phyloP scores from a whole-genome alignment of 129 eudicot species.

The Smallanthus sonchifolius region DNA sequence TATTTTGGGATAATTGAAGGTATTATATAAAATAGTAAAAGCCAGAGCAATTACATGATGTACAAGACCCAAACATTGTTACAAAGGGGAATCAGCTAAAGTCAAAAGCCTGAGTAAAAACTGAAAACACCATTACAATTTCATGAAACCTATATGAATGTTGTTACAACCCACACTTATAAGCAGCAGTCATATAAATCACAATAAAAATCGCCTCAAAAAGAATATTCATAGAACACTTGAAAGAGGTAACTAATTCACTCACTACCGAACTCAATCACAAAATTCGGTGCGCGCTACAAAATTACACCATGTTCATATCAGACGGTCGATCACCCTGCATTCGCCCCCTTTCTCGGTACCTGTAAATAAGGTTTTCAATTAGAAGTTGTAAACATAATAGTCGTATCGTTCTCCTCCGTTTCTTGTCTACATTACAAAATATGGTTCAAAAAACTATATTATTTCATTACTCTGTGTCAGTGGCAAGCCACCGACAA shows the following conservation, averaged over 20 bases:
- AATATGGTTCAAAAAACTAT: background rate
- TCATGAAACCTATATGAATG: background rate
- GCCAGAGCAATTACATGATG: background rate
- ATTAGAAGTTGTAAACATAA: background rate
- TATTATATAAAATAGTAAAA: background rate
- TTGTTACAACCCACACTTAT: background rate
- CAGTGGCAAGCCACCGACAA: too few relatives aligned
- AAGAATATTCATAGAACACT: background rate
- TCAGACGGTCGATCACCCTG: constrained; percentile 3
- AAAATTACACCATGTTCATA: constrained; percentile 24
- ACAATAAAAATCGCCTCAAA: constrained; percentile 6
- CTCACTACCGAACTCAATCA: constrained; percentile 16
- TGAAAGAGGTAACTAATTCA: constrained; percentile 4
- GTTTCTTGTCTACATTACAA: background rate
- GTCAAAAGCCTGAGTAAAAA: background rate
- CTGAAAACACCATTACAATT: background rate
- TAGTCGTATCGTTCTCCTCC: background rate
- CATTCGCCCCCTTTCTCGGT: background rate
- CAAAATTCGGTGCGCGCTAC: constrained; percentile 14
- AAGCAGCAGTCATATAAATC: background rate
- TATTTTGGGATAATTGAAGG: background rate
- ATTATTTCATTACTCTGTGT: too few relatives aligned
- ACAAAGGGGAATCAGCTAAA: background rate
- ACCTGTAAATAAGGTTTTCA: background rate
- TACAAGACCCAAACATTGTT: background rate